phyloP scores from a whole-genome alignment of 2,329 filamentous ascomycete genomes.

The Stachybotrys chlorohalonatus region DNA sequence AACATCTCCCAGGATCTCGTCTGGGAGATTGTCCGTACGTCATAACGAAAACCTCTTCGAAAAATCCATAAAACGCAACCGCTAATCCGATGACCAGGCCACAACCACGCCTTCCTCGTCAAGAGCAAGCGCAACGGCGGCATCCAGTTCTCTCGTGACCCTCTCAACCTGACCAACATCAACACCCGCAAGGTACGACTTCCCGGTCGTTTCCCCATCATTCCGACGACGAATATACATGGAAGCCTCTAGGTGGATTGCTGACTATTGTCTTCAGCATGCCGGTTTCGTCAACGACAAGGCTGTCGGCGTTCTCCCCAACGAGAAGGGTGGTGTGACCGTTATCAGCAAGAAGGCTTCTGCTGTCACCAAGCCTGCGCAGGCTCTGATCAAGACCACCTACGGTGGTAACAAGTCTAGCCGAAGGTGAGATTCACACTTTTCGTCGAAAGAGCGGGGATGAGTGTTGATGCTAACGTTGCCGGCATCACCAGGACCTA shows the following conservation, averaged over 20 bases:
- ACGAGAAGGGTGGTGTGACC: conserved; percentile 70
- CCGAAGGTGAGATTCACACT: conserved; percentile 47
- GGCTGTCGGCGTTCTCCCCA: conserved; percentile 73
- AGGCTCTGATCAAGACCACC: conserved; percentile 53
- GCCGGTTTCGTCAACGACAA: conserved; percentile 90
- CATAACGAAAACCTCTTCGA: conserved; percentile 3
- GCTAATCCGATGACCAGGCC: conserved; percentile 44
- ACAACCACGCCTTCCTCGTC: conserved; percentile 83
- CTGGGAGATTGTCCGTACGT: conserved; percentile 94
- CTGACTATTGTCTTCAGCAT: conserved; percentile 50
- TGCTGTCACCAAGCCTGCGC: conserved; percentile 63
- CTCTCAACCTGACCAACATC: conserved; percentile 86
- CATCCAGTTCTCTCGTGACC: conserved; percentile 86
- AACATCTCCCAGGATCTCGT: conserved; percentile 85
- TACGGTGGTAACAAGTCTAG: conserved; percentile 65
- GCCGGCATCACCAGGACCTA: conserved; percentile 56
- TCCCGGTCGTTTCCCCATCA: not conserved
- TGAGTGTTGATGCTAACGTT: conserved; percentile 5
- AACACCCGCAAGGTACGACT: conserved; percentile 74
- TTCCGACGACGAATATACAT: not conserved
- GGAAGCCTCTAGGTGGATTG: not conserved
- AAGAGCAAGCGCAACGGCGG: conserved; percentile 77
- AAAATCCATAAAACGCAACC: conserved; percentile 5
- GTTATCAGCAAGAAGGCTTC: conserved; percentile 78
- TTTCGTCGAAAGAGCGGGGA: not conserved